Percentiles rank a stretch among this genome's conserved stretches.
phyloP scores from a whole-genome alignment of 768 basidiomycete genomes.

The Austroboletus eburneus region DNA sequence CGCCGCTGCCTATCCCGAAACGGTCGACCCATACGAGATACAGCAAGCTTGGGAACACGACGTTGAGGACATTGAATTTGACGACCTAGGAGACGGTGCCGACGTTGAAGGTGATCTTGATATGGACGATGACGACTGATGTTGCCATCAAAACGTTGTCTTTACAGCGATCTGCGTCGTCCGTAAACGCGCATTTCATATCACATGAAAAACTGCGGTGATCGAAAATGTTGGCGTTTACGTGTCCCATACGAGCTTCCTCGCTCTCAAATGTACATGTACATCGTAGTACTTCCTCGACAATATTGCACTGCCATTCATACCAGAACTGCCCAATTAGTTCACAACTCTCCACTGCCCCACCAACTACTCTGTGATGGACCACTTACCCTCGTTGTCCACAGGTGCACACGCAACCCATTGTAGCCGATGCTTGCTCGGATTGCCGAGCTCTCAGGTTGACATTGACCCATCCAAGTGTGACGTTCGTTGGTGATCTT shows the following conservation, averaged over 20 bases:
- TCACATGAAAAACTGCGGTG: not conserved
- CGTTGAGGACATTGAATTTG: constrained; percentile 53
- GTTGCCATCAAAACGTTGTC: not conserved
- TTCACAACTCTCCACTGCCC: constrained; percentile 2
- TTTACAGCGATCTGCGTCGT: not conserved
- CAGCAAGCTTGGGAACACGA: constrained; percentile 33
- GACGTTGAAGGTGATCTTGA: constrained; percentile 72
- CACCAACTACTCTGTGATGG: constrained; percentile 7
- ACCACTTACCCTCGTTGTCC: constrained; percentile 28
- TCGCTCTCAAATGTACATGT: not conserved
- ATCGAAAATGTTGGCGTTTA: not conserved
- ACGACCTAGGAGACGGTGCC: constrained; percentile 61
- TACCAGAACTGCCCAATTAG: not conserved
- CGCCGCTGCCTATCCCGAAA: not conserved
- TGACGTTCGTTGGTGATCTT: constrained; percentile 18
- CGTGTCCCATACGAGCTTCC: not conserved
- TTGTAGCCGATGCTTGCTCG: constrained; percentile 63
- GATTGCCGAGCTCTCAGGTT: constrained; percentile 64
- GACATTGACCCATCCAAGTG: constrained; percentile 74
- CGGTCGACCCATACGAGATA: constrained; percentile 17
- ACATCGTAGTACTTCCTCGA: too few relatives aligned
- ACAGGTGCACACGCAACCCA: constrained; percentile 59
- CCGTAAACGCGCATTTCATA: not conserved
- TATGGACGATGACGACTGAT: constrained; percentile 51
- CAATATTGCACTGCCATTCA: too few relatives aligned